Evolutionary conservation across 2,329 filamentous ascomycete genomes (phyloP).

Genomic region (Trichothecium sympodiale): DNA sequence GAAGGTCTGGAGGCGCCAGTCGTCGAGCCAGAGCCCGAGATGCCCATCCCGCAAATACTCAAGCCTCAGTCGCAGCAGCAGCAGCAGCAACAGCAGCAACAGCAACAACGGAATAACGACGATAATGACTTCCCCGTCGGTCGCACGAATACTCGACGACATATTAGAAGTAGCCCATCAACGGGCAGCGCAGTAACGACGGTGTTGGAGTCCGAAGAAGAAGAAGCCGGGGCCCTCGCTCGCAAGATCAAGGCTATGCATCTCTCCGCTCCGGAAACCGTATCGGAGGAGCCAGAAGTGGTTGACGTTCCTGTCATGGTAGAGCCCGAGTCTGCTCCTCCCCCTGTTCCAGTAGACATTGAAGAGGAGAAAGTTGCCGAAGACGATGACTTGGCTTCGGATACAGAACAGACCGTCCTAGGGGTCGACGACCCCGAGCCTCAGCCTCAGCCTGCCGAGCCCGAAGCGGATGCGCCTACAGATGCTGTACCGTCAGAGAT

Average conservation of each 20-base stretch:
- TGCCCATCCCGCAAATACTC: conserved; percentile 21
- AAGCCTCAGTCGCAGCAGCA: conserved; percentile 21
- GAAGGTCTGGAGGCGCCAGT: conserved; percentile 60
- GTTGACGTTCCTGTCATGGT: conserved; percentile 30
- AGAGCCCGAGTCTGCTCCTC: conserved; percentile 12
- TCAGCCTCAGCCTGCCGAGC: conserved; percentile 14
- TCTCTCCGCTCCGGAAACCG: conserved; percentile 42
- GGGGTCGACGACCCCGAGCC: conserved; percentile 11
- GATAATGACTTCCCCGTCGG: conserved; percentile 42
- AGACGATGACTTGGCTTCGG: conserved; percentile 7
- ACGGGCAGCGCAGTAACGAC: conserved; percentile 70
- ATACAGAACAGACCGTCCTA: conserved; percentile 15
- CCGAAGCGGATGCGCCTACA: conserved; percentile 5
- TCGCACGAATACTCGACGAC: conserved; percentile 65
- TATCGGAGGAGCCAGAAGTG: conserved; percentile 27
- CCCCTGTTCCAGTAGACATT: background rate
- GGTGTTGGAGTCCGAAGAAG: conserved; percentile 74
- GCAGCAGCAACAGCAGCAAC: conserved; percentile 3
- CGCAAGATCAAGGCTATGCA: conserved; percentile 34
- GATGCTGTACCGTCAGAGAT: conserved; percentile 5
- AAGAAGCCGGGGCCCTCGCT: conserved; percentile 42
- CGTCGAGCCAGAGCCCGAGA: conserved; percentile 29
- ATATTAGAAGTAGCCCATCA: conserved; percentile 70
- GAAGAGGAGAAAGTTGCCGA: conserved; percentile 4
- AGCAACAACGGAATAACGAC: conserved; percentile 10